phyloP scores from a whole-genome alignment of 75 land plant genomes.

The Cupressus sempervirens region DNA sequence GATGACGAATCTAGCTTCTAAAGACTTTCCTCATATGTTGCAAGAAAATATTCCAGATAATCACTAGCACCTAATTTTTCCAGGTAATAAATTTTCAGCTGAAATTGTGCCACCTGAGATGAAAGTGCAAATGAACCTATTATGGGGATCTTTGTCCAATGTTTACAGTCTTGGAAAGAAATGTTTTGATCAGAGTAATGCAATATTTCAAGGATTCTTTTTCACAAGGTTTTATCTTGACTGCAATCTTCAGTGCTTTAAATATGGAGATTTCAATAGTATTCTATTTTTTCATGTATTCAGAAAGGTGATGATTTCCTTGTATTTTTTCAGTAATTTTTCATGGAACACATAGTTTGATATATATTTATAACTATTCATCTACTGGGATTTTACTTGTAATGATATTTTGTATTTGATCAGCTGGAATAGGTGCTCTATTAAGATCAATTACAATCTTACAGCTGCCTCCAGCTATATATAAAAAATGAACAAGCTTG shows the following conservation, averaged over 20 bases:
- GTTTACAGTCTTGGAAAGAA: constrained; percentile 20
- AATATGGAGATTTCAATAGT: not conserved
- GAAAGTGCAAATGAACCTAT: not conserved
- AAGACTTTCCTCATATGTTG: not conserved
- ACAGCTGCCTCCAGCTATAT: no score
- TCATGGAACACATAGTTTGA: not conserved
- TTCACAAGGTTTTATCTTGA: constrained; percentile 10
- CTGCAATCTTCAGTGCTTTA: not conserved
- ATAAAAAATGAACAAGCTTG: no score
- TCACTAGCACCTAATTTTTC: constrained; percentile 20
- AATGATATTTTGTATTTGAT: not conserved
- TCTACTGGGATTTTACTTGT: not conserved
- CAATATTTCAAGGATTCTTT: constrained; percentile 13
- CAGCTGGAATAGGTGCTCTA: no score
- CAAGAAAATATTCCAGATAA: constrained; percentile 19
- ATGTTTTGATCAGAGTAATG: constrained; percentile 5
- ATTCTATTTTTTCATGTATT: not conserved
- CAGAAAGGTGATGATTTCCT: not conserved
- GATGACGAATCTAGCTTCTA: not conserved
- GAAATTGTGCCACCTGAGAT: not conserved
- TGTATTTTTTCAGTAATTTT: not conserved
- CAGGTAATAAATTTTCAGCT: constrained; percentile 4
- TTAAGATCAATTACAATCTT: no score
- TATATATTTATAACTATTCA: not conserved
- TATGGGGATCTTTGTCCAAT: constrained; percentile 5